Percentiles rank a stretch among this genome's conserved stretches.
Evolutionary conservation across 129 eudicot species (phyloP).

Genomic region (Arctium lappa): DNA sequence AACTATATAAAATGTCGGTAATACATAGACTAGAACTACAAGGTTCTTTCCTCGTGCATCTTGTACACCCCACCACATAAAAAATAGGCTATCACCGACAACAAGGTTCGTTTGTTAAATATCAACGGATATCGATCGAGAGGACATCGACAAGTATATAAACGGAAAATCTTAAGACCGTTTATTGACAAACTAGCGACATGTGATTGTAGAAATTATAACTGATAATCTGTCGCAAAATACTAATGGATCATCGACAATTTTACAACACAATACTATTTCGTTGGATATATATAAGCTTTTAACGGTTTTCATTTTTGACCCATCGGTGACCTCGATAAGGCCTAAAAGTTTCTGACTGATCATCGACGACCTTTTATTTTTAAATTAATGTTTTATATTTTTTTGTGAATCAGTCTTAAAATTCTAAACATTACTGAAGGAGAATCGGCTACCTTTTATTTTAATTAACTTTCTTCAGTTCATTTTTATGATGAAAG

Average conservation of each 20-base stretch:
- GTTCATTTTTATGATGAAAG: too few species aligned
- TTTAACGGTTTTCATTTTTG: background rate
- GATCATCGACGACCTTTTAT: too few species aligned
- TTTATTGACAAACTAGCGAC: background rate
- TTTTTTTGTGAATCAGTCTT: too few species aligned
- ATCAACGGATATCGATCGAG: background rate
- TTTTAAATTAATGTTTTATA: too few species aligned
- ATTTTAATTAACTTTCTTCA: too few species aligned
- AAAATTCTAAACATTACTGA: too few species aligned
- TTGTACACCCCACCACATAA: background rate
- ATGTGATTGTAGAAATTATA: background rate
- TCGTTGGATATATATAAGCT: background rate
- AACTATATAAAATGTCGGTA: background rate
- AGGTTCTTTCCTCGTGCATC: background rate
- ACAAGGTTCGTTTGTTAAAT: background rate
- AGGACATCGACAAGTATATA: background rate
- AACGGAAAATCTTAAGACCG: background rate
- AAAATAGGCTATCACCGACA: background rate
- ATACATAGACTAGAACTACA: background rate
- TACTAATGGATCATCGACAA: background rate
- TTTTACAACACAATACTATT: background rate
- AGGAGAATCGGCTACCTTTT: background rate
- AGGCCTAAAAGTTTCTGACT: too few species aligned
- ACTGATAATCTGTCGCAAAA: background rate
- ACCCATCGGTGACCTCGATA: background rate